A percentile compares a stretch with the other conserved stretches of the same genome.
phyloP scores from a whole-genome alignment of 768 basidiomycete species.

The Naematelia aurantialba region DNA sequence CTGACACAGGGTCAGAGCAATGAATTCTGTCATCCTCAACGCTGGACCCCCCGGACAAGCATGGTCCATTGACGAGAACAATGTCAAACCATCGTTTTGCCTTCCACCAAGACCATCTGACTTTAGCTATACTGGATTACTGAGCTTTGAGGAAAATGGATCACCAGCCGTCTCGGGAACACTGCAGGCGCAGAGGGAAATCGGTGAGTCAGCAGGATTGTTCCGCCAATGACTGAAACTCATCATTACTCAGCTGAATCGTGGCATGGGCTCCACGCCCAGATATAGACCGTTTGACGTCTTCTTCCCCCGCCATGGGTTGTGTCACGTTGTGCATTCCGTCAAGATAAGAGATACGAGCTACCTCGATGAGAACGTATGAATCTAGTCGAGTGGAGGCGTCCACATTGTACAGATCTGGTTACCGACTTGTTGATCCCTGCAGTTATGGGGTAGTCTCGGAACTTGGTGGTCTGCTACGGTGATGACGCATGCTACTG shows the following conservation, averaged over 20 bases:
- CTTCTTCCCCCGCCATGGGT: no score
- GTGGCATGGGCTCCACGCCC: slow-evolving; percentile 10
- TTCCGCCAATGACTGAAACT: not conserved
- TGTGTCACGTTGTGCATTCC: no score
- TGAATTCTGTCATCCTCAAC: slow-evolving; percentile 12
- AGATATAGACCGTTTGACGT: no score
- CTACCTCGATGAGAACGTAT: no score
- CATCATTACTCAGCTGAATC: slow-evolving; percentile 9
- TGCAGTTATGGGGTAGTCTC: no score
- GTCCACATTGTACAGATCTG: no score
- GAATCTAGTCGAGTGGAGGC: no score
- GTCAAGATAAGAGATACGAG: no score
- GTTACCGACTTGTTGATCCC: no score
- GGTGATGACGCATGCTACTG: no score
- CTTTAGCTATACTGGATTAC: not conserved
- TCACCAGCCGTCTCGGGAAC: not conserved
- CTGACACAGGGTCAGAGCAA: slow-evolving; percentile 15
- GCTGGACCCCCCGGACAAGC: slow-evolving; percentile 3
- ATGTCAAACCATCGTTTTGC: not conserved
- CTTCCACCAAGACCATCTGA: not conserved
- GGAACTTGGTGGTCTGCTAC: no score
- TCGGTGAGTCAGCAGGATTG: not conserved
- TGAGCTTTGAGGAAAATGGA: slow-evolving; percentile 3
- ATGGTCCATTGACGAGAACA: slow-evolving; percentile 14
- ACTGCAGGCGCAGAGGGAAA: not conserved